phyloP scores from a whole-genome alignment of 2,329 filamentous ascomycete species.

The Penicillium oxalicum region DNA sequence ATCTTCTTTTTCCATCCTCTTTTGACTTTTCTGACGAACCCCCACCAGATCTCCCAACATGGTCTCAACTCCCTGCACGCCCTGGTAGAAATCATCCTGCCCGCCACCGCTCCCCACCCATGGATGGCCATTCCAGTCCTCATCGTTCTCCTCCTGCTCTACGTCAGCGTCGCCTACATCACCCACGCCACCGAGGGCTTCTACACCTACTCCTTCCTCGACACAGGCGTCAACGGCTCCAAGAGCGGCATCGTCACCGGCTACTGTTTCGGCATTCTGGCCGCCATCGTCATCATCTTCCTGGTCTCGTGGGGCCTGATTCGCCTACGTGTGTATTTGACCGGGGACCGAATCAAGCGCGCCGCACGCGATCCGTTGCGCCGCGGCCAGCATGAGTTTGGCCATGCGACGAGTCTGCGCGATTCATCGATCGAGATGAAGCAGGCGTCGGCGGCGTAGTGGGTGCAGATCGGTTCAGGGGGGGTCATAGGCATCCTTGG shows the following conservation, averaged over 20 bases:
- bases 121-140: conserved; percentile 63
- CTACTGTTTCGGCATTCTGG: conserved; percentile 56
- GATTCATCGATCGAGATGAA: conserved; percentile 9
- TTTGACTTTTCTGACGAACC: not conserved
- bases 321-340: conserved; percentile 47
- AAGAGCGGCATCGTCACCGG: conserved; percentile 52
- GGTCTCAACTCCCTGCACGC: conserved; percentile 67
- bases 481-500: not conserved
- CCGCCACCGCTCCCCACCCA: conserved; percentile 58
- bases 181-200: conserved; percentile 63
- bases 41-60: conserved; percentile 59
- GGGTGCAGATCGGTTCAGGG: not conserved
- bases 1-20: too few relatives aligned
- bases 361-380: conserved; percentile 15
- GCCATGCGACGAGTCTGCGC: not conserved
- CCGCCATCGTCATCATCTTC: conserved; percentile 51
- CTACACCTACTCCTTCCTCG: conserved; percentile 75
- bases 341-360: conserved; percentile 25
- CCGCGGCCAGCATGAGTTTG: not conserved
- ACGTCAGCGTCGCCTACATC: conserved; percentile 68
- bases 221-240: conserved; percentile 48
- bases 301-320: conserved; percentile 48
- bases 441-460: conserved; percentile 2
- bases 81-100: conserved; percentile 66
- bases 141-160: conserved; percentile 63